Evolutionary conservation across 148 eudicot genomes (phyloP), one percentile per base, ranked within the genome.

Genomic region (Cornus controversa): DNA sequence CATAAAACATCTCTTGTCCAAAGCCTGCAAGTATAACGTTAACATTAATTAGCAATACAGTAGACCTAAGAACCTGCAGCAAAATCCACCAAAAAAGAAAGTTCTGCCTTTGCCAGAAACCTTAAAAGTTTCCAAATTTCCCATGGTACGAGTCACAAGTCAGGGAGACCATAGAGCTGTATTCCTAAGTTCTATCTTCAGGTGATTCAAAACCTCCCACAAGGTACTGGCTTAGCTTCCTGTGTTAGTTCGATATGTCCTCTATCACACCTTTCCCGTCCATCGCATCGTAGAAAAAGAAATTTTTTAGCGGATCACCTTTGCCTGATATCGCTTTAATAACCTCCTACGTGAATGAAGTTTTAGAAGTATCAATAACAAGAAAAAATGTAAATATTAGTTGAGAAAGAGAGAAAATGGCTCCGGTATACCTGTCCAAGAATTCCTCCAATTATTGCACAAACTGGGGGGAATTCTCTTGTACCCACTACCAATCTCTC

Each of bases 291-390:
- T 89, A 96, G 82, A 88, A 92, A 83, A 96, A 96, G 87, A 93
- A 96, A 65, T 96, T 93, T 75, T 90, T 96, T 24, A 96, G 69
- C 27, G 99, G 97, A 80, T 90, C 92, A 1, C 99, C 99, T 87
- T 93, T 93, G 79, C 94, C 89, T 66, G 99, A 96, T 87, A 96
- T 88, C 36, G 98, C 98, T 81, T 96, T 96, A 20, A 96, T 96
- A 73, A 96, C 99, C 86, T 96, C 99, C 99, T 96, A 76, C 22
- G 80, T 20, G 63, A 11, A 1, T 16, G 40, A 60, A 64, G 28
- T 22, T 15, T 73, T 15, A 10, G 28, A 34, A 25, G 18, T 10
- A 11, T 73, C 26, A 80, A 13, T 62, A 27, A 29, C 42, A 73
- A 50, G 50, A 28, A 26, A 26, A 20, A 1, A 69, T 40, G 13